Evolutionary conservation across 345 rosid species (phyloP), one percentile per base, ranked within the genome.

Genomic region (Populus euphratica): DNA sequence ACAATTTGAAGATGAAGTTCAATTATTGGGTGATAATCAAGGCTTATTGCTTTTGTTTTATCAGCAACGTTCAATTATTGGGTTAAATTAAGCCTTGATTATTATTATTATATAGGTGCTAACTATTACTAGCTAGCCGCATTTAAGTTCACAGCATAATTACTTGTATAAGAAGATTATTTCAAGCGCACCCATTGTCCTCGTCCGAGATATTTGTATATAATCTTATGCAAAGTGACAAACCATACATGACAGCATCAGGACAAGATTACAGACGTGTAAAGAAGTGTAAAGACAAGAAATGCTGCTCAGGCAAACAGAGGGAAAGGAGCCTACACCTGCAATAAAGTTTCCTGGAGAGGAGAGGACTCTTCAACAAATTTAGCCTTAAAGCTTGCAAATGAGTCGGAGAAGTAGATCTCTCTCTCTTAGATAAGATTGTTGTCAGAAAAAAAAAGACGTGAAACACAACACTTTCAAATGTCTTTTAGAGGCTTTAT

Each of bases 311-410:
- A 54, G 80, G 43, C 61, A 74, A 72, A 27, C 13, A 9, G 49
- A 8, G n/a, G 25, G 10, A 36, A 77, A 79, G 41, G 41, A 29
- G 68, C 70, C 78, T 29, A 41, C 11, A 72, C 54, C 52, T 25
- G 62, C 59, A 50, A 47, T 13, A 47, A 69, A 73, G 76, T 31
- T 81, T 33, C 69, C 78, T 63, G 23, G 38, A 66, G 59, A 76
- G 47, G 69, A 23, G 81, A 77, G 6, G 43, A 21, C 54, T 72
- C 78, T 63, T 83, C 80, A 79, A 27, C 75, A 80, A 83, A 74
- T 77, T 83, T 78, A 76, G 81, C 79, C 77, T 54, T 61, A 70
- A 85, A 76, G 78, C 54, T 79, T 81, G 85, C 83, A 66, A 87
- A 77, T 62, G 77, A 77, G 35, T 81, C 73, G 82, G 75, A 75